These are phyloP conservation scores for Piper betle DNA, from an alignment of 164 flowering plant genomes.

Conservation along the genomic window DNA sequence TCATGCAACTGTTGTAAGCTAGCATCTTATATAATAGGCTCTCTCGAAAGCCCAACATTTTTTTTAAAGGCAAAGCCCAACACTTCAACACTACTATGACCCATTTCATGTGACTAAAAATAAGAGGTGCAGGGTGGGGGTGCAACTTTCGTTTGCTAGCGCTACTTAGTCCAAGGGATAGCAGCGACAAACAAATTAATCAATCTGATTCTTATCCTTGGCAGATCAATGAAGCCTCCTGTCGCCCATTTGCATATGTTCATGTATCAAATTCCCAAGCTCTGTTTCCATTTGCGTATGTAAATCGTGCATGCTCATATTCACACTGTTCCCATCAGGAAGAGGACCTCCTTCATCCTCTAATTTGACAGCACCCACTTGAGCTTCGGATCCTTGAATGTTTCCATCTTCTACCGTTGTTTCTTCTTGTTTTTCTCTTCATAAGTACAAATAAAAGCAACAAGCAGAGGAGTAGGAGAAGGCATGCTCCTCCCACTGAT, in stretches of 20 bases:
- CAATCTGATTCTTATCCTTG: no score
- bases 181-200: no score
- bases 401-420: neutral
- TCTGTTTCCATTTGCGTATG: constrained; percentile 2
- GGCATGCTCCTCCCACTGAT: neutral
- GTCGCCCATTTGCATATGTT: neutral
- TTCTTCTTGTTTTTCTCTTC: neutral
- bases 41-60: no score
- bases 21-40: no score
- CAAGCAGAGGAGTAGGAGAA: neutral
- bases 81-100: no score
- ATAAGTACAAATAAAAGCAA: neutral
- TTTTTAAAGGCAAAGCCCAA: no score
- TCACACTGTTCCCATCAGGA: neutral
- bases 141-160: no score
- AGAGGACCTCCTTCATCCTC: neutral
- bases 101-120: no score
- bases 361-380: neutral
- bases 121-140: no score
- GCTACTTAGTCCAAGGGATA: no score
- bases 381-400: neutral
- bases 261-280: neutral
- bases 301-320: neutral
- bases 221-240: neutral
- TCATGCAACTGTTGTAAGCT: no score